These are phyloP conservation scores for Fusarium chlamydosporum DNA, from an alignment of 2,329 filamentous ascomycete genomes.

Conservation along the genomic window DNA sequence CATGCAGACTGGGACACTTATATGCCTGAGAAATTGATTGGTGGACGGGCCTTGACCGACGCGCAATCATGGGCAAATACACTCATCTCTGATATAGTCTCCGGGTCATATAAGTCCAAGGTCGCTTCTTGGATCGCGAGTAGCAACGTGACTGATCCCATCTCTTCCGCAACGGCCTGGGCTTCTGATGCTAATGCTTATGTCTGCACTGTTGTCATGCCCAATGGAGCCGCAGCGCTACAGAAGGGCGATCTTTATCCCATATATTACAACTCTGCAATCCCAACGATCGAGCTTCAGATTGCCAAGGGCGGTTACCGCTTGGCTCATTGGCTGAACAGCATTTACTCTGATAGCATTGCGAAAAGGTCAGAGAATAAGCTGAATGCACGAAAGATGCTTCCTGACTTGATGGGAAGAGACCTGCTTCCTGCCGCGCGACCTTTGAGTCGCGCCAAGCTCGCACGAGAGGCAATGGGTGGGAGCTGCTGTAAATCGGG, in stretches of 20 bases:
- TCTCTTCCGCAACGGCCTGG: constrained; percentile 6
- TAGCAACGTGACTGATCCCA: constrained; percentile 10
- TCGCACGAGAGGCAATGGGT: constrained; percentile 4
- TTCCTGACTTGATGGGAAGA: constrained; percentile 13
- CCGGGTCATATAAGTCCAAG: constrained; percentile 1
- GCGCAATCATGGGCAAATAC: constrained; percentile 18
- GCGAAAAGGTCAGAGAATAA: background rate
- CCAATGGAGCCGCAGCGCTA: background rate
- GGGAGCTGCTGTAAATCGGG: background rate
- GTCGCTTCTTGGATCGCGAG: constrained; percentile 11
- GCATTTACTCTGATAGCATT: constrained; percentile 12
- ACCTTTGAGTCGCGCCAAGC: constrained; percentile 1
- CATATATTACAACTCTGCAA: background rate
- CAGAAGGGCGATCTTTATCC: constrained; percentile 15
- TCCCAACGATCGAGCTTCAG: constrained; percentile 14
- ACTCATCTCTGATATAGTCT: constrained; percentile 2
- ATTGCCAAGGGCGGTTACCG: constrained; percentile 17
- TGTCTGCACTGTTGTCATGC: constrained; percentile 16
- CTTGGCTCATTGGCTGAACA: constrained; percentile 15
- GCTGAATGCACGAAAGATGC: background rate
- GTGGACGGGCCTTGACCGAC: constrained; percentile 9
- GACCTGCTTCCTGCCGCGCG: background rate
- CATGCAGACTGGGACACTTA: constrained; percentile 19
- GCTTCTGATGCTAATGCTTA: constrained; percentile 10
- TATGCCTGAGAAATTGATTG: constrained; percentile 14